These are phyloP conservation scores for Penicillium sp. DNA, from an alignment of 2,329 filamentous ascomycete genomes.

Conservation along the genomic window DNA sequence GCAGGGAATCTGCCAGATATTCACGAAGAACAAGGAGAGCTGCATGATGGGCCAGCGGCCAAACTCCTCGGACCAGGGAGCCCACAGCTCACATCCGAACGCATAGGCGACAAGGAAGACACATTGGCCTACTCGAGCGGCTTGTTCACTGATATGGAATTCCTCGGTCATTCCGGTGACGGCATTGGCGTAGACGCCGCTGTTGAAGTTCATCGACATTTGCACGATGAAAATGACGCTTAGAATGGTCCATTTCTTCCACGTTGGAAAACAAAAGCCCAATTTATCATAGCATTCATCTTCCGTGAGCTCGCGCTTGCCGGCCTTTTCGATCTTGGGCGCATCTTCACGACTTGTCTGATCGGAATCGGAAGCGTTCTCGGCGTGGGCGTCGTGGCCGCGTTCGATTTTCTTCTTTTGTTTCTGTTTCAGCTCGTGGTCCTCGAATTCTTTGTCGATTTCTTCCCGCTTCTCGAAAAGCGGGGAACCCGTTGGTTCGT, in stretches of 20 bases:
- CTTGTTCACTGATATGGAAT: conserved; percentile 66
- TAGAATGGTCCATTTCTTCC: conserved; percentile 71
- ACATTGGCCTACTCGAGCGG: conserved; percentile 68
- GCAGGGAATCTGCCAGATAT: conserved; percentile 72
- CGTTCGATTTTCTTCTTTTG: conserved; percentile 6
- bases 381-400: conserved; percentile 16
- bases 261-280: conserved; percentile 57
- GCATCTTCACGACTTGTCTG: conserved; percentile 4
- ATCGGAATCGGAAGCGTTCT: conserved; percentile 18
- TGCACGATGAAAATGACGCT: conserved; percentile 70
- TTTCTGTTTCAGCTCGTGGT: background rate
- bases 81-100: conserved; percentile 84
- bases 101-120: conserved; percentile 77
- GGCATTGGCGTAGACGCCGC: conserved; percentile 68
- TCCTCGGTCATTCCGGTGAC: conserved; percentile 64
- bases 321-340: conserved; percentile 11
- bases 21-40: conserved; percentile 69
- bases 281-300: conserved; percentile 63
- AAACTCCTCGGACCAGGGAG: conserved; percentile 80
- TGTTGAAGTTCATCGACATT: conserved; percentile 78
- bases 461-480: conserved; percentile 13
- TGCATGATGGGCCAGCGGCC: conserved; percentile 77
- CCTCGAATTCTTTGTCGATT: conserved; percentile 1
- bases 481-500: background rate
- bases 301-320: conserved; percentile 39